Evolutionary conservation across 2,329 filamentous ascomycete genomes (phyloP).

Genomic region (Cercospora citrullina): DNA sequence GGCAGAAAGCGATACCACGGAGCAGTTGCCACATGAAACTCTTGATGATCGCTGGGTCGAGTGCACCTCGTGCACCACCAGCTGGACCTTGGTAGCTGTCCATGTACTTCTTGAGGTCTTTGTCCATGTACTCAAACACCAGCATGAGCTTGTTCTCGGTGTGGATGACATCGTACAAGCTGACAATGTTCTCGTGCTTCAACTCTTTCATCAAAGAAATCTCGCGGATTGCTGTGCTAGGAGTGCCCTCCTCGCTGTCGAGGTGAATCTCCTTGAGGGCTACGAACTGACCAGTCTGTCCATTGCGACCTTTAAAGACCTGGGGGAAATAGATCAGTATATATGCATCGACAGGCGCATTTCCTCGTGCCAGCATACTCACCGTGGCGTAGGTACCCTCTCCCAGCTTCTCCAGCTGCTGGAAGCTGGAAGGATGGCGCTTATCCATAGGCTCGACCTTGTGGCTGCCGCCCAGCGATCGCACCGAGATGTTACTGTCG

Average conservation of each 20-base stretch:
- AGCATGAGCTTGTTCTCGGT: constrained; percentile 99
- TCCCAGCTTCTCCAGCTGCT: constrained; percentile 96
- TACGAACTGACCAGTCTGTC: constrained; percentile 93
- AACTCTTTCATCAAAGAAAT: constrained; percentile 99
- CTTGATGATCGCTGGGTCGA: constrained; percentile 90
- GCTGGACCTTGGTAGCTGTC: constrained; percentile 58
- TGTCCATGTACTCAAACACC: constrained; percentile 98
- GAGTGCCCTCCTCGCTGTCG: constrained; percentile 96
- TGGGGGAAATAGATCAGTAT: constrained; percentile 42
- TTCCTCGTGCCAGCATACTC: constrained; percentile 27
- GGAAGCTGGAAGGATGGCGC: constrained; percentile 94
- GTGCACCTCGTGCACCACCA: constrained; percentile 80
- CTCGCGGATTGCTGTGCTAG: constrained; percentile 94
- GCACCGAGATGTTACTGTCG: constrained; percentile 54
- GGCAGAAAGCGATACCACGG: constrained; percentile 94
- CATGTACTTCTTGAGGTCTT: constrained; percentile 98
- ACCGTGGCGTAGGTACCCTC: constrained; percentile 99
- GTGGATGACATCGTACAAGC: constrained; percentile 96
- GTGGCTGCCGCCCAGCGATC: constrained; percentile 48
- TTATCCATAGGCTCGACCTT: constrained; percentile 70
- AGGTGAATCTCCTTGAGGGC: constrained; percentile 98
- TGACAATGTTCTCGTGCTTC: constrained; percentile 98
- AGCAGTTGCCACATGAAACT: constrained; percentile 99
- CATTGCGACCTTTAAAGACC: constrained; percentile 98
- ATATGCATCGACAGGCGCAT: background rate